These are phyloP conservation scores for Oryza coarctata DNA, from an alignment of 176 grass and related monocot genomes.

Conservation along the genomic window DNA sequence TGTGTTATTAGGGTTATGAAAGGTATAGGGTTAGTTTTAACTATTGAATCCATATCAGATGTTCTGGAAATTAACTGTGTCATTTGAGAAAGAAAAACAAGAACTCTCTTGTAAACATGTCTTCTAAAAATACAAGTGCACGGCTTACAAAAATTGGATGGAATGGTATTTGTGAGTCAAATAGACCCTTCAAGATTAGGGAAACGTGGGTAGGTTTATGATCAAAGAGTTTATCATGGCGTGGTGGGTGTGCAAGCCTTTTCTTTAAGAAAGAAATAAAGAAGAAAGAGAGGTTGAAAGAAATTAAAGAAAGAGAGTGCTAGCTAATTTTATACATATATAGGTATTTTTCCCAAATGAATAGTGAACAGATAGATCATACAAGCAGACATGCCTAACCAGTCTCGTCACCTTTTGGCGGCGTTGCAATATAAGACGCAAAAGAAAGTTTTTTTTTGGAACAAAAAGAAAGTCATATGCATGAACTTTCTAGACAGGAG, in stretches of 20 bases:
- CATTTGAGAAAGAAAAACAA: no score
- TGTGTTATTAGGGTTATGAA: no score
- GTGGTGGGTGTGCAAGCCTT: not conserved
- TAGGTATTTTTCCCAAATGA: not conserved
- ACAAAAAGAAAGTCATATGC: not conserved
- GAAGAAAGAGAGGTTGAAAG: not conserved
- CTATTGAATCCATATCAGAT: no score
- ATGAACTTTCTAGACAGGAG: not conserved
- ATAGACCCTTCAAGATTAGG: not conserved
- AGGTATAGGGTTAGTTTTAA: no score
- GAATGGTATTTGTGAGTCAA: not conserved
- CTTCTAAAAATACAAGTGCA: not conserved
- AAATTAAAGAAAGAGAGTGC: not conserved
- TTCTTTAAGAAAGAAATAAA: not conserved
- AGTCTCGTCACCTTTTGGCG: not conserved
- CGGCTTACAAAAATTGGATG: not conserved
- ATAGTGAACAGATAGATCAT: not conserved
- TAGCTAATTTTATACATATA: not conserved
- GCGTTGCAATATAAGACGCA: not conserved
- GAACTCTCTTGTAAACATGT: no score
- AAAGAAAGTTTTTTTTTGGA: no score
- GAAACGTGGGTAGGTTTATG: not conserved
- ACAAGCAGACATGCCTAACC: not conserved
- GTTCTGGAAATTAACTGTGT: no score
- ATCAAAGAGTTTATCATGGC: not conserved